Base-by-base conservation (phyloP, 495 filamentous ascomycete genomes). In the Podospora tetraspora region DNA sequence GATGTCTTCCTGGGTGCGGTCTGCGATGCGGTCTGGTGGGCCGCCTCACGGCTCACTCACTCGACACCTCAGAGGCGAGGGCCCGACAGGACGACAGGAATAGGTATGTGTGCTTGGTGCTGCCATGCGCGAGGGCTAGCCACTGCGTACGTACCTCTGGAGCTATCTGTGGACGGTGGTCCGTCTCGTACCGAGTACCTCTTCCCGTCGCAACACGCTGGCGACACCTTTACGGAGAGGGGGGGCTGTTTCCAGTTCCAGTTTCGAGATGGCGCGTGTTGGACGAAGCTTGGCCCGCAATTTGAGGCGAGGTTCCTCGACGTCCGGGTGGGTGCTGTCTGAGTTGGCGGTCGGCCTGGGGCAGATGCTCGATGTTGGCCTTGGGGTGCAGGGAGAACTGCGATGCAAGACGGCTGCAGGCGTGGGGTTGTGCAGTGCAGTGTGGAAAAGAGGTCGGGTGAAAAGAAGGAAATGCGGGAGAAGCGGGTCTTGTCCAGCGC, bases 371-470 rank as follows among this genome's bases (percentile, higher is more conserved):
- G 19, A 23, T 66, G 57, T 66, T 71, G 63, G 68, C 61, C 71
- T 72, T 72, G 69, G 72, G 76, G 75, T 78, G 76, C 75, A 76
- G 68, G 75, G 68, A 75, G 72, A 75, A 64, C 67, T 67, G 52
- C 22, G 74, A 77, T 73, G 74, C 75, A 74, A 78, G 75, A 78
- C 67, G 69, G 73, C 73, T 75, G 72, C 75, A 74, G 68, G 70
- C 74, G 76, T 76, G 73, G 75, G 73, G 76, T 78, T 75, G 70
- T 69, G 71, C 72, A 68, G 69, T 73, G 71, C 72, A 68, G 69
- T 73, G 71, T 66, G 65, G 57, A 56, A 69, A 56, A 69, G 67
- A 73, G 62, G 69, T 72, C 70, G 74, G 74, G 71, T 69, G 69
- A 72, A 75, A 73, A 73, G 63, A 69, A 69, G 61, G 62, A 56